Evolutionary conservation across 164 flowering plant species (phyloP).

Genomic region (Liriodendron chinense): DNA sequence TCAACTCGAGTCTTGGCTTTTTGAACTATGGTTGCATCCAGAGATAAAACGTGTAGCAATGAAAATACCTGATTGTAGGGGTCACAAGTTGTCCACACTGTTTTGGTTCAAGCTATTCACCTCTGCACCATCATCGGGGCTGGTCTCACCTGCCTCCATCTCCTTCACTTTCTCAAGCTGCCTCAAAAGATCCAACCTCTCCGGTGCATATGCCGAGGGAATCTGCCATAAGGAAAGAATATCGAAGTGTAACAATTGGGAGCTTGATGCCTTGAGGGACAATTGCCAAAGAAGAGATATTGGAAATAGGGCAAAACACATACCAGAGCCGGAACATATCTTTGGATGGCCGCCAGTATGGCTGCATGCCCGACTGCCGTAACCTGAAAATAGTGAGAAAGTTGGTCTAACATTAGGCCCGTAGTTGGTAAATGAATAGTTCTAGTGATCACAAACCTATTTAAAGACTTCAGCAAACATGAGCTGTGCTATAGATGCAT

Average conservation of each 20-base stretch:
- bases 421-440: no score
- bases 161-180: constrained; percentile 91
- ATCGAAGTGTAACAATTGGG: neutral
- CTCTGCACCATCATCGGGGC: constrained; percentile 39
- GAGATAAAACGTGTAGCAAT: neutral
- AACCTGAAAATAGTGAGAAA: constrained; percentile 47
- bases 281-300: neutral
- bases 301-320: constrained; percentile 6
- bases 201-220: constrained; percentile 85
- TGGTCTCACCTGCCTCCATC: constrained; percentile 55
- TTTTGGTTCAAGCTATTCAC: constrained; percentile 26
- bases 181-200: constrained; percentile 88
- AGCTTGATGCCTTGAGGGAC: no score
- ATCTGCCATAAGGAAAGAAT: constrained; percentile 43
- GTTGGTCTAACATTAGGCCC: no score
- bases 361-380: constrained; percentile 99
- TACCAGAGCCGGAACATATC: constrained; percentile 81
- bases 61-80: neutral
- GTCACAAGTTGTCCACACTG: constrained; percentile 18
- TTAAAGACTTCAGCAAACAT: no score
- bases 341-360: constrained; percentile 87
- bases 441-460: no score
- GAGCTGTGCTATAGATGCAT: no score
- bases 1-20: neutral
- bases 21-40: neutral